Percentiles rank a stretch among this genome's conserved stretches.
Conservation (phyloP, 2,329 filamentous ascomycete genomes). For the Cytospora schulzeri region DNA sequence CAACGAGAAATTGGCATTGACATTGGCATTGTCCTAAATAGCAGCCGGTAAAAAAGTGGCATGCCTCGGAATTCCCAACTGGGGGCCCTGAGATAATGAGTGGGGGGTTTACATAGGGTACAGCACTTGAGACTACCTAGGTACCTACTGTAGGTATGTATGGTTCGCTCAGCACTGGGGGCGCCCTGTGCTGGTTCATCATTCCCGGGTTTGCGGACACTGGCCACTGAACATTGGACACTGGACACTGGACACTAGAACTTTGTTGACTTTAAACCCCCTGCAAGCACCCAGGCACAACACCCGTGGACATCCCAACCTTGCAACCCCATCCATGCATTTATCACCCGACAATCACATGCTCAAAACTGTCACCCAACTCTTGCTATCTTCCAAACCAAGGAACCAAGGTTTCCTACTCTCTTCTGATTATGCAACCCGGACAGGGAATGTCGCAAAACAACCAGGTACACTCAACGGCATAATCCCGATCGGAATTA, state of each 20-base stretch:
- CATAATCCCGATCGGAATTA: not conserved
- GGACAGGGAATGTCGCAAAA: not conserved
- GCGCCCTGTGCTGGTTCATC: not conserved
- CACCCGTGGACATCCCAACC: no score
- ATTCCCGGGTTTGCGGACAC: slow-evolving; percentile 6
- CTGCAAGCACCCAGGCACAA: not conserved
- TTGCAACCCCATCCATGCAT: not conserved
- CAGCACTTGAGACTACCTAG: no score
- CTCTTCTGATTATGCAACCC: not conserved
- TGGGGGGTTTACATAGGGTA: no score
- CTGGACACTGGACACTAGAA: no score
- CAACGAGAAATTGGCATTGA: not conserved
- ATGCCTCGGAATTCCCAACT: not conserved
- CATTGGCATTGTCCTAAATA: not conserved
- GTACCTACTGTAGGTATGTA: no score
- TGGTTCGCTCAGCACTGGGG: no score
- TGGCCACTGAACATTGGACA: no score
- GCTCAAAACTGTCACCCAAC: not conserved
- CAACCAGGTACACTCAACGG: not conserved
- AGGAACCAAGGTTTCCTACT: not conserved
- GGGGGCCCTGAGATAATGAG: no score
- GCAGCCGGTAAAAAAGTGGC: not conserved
- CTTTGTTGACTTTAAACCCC: slow-evolving; percentile 8
- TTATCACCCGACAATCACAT: not conserved
- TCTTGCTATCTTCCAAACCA: no score